phyloP scores from a whole-genome alignment of 2,329 filamentous ascomycete species.

The Thelonectria blattea region DNA sequence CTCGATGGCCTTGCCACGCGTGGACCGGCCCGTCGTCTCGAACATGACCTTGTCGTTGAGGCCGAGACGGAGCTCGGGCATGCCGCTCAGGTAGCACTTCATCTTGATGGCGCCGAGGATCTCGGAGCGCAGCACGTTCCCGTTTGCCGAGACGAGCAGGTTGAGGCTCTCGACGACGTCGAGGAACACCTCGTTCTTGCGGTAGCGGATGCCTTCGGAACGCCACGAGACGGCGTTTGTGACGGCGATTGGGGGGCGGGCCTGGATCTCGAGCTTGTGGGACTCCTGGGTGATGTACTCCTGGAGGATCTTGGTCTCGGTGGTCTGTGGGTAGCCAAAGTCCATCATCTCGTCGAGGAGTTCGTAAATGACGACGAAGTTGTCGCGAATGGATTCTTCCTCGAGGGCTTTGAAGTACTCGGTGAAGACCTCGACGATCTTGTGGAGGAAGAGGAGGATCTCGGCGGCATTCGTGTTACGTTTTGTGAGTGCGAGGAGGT shows the following conservation, averaged over 20 bases:
- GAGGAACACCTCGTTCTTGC: slow-evolving; percentile 99
- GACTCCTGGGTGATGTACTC: slow-evolving; percentile 99
- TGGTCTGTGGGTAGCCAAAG: slow-evolving; percentile 98
- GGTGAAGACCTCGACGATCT: slow-evolving; percentile 97
- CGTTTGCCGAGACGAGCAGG: slow-evolving; percentile 89
- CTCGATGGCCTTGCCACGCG: slow-evolving; percentile 94
- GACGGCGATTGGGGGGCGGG: slow-evolving; percentile 93
- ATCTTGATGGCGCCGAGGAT: slow-evolving; percentile 98
- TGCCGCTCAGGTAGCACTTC: slow-evolving; percentile 98
- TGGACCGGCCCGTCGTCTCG: slow-evolving; percentile 93
- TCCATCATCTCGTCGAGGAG: slow-evolving; percentile 99
- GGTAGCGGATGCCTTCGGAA: slow-evolving; percentile 95
- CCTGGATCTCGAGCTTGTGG: slow-evolving; percentile 96
- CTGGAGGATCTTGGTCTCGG: slow-evolving; percentile 97
- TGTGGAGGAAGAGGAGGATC: slow-evolving; percentile 97
- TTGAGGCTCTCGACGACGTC: slow-evolving; percentile 98
- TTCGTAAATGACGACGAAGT: slow-evolving; percentile 99
- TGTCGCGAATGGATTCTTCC: slow-evolving; percentile 98
- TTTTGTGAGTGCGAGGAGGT: slow-evolving; percentile 96
- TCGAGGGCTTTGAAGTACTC: slow-evolving; percentile 99
- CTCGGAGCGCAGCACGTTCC: slow-evolving; percentile 94
- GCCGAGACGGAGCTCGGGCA: slow-evolving; percentile 93
- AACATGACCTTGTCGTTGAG: slow-evolving; percentile 99
- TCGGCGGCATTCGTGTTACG: slow-evolving; percentile 99
- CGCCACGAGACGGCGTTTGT: slow-evolving; percentile 98